A percentile compares a stretch with the other conserved stretches of the same genome.
Conservation (phyloP, 1,139 yeast species). For the Blastobotrys buckinghamii region DNA sequence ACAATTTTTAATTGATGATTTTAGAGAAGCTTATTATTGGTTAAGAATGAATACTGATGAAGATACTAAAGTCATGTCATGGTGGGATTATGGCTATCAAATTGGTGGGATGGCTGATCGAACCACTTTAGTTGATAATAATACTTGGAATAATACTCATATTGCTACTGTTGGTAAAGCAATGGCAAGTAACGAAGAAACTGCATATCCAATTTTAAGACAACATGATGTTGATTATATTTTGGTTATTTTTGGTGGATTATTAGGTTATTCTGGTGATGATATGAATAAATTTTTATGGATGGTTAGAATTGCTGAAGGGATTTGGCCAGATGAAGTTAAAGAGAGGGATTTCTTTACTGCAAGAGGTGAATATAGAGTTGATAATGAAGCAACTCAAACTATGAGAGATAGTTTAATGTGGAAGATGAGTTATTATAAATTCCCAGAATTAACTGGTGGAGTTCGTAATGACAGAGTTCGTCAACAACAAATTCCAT, state of each 20-base stretch:
- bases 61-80: constrained; percentile 93
- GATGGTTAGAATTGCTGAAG: constrained; percentile 99
- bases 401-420: constrained; percentile 85
- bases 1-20: constrained; percentile 84
- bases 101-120: constrained; percentile 99
- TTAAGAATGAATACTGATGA: constrained; percentile 95
- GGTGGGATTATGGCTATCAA: constrained; percentile 99
- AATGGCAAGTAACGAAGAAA: constrained; percentile 85
- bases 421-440: constrained; percentile 93
- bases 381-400: constrained; percentile 73
- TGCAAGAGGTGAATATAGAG: constrained; percentile 77
- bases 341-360: constrained; percentile 82
- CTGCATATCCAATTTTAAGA: constrained; percentile 78
- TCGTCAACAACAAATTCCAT: constrained; percentile 68
- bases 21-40: constrained; percentile 99
- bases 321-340: constrained; percentile 98
- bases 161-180: constrained; percentile 99
- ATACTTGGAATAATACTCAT: constrained; percentile 99
- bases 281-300: constrained; percentile 95
- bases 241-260: constrained; percentile 88
- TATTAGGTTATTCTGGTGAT: constrained; percentile 92
- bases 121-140: constrained; percentile 96
- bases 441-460: constrained; percentile 68
- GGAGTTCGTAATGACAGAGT: constrained; percentile 80
- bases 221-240: constrained; percentile 96